Conservation (phyloP, 768 basidiomycete genomes). For the Serpula lacrymans region DNA sequence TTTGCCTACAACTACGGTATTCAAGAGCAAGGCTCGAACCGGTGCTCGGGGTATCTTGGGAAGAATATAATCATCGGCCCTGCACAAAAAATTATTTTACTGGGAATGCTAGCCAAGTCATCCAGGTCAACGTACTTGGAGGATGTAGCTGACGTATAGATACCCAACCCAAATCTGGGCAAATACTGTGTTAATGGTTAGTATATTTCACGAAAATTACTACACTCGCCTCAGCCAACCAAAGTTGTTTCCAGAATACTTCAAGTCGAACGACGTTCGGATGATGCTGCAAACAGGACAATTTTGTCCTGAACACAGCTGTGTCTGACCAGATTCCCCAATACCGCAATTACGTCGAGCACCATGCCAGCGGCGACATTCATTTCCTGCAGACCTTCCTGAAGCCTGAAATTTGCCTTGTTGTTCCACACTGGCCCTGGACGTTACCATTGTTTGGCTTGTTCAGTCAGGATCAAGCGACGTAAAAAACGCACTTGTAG, state of each 20-base stretch:
- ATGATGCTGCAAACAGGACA: slow-evolving; percentile 59
- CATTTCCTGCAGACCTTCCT: too few species aligned
- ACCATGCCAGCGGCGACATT: too few species aligned
- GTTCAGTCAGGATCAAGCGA: too few species aligned
- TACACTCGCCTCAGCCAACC: too few species aligned
- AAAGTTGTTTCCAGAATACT: slow-evolving; percentile 47
- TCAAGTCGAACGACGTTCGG: slow-evolving; percentile 56
- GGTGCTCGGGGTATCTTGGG: slow-evolving; percentile 53
- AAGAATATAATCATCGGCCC: slow-evolving; percentile 79
- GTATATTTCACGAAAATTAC: too few species aligned
- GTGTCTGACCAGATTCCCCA: too few species aligned
- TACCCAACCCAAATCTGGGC: slow-evolving; percentile 69
- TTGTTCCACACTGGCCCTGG: too few species aligned
- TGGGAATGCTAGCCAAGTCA: background rate
- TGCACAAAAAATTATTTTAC: slow-evolving; percentile 13
- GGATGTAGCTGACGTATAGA: slow-evolving; percentile 72
- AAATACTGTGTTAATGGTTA: too few species aligned
- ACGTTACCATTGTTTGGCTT: too few species aligned
- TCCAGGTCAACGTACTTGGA: slow-evolving; percentile 49
- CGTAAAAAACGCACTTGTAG: too few species aligned
- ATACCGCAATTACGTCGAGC: too few species aligned
- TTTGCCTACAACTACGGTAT: slow-evolving; percentile 73
- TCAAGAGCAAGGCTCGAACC: slow-evolving; percentile 59
- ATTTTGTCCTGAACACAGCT: slow-evolving; percentile 45
- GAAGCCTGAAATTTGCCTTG: too few species aligned